Evolutionary conservation across 495 filamentous ascomycete species (phyloP).

Genomic region (Venustampulla echinocandica): DNA sequence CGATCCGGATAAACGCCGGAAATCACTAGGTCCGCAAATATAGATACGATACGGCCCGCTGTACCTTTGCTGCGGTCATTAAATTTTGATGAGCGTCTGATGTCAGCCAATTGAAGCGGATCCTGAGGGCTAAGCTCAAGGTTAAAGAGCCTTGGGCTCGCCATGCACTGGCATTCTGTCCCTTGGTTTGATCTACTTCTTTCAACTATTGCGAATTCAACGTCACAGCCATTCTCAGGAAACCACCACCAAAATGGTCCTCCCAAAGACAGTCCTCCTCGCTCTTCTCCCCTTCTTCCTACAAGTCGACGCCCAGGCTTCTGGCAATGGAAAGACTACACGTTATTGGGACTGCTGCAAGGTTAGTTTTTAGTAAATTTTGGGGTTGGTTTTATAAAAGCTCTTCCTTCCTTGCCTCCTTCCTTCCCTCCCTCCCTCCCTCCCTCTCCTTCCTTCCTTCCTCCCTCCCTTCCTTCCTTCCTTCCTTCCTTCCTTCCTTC

Average conservation of each 20-base stretch:
- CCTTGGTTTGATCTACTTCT: background rate
- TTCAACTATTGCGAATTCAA: background rate
- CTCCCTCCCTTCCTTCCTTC: too few relatives aligned
- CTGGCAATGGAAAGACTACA: conserved; percentile 41
- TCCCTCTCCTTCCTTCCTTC: too few relatives aligned
- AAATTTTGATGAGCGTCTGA: background rate
- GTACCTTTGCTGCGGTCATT: background rate
- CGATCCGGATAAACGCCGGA: background rate
- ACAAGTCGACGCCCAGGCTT: conserved; percentile 3
- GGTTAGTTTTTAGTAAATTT: too few relatives aligned
- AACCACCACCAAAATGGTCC: conserved; percentile 6
- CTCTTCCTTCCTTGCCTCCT: too few relatives aligned
- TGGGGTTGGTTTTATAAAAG: too few relatives aligned
- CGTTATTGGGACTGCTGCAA: conserved; percentile 50
- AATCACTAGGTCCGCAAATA: background rate
- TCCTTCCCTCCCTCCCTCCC: too few relatives aligned
- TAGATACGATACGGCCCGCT: background rate
- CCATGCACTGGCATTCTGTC: too few relatives aligned
- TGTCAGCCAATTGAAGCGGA: background rate
- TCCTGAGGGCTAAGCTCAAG: background rate
- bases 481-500: conserved; percentile 10
- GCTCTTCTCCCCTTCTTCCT: conserved; percentile 18
- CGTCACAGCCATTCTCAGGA: background rate
- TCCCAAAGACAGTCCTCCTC: conserved; percentile 15
- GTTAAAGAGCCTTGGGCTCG: too few relatives aligned